Evolutionary conservation across 768 basidiomycete genomes (phyloP).

Genomic region (Asterophora parasitica): DNA sequence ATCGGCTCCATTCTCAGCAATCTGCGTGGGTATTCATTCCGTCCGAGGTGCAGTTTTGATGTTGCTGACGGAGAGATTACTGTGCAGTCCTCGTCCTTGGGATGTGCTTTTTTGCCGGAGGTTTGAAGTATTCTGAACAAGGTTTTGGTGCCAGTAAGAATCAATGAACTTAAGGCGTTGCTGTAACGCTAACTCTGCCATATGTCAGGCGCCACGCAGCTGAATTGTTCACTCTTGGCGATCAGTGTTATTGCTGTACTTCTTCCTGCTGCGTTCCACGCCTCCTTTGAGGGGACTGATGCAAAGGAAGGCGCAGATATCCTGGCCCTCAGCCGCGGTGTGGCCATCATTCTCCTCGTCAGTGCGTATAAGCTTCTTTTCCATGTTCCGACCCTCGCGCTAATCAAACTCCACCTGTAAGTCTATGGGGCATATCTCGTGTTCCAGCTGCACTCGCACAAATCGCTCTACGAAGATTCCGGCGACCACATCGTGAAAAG

Average conservation of each 20-base stretch:
- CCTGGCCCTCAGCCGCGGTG: constrained; percentile 69
- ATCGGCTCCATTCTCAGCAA: constrained; percentile 87
- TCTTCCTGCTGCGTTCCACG: constrained; percentile 77
- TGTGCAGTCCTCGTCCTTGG: constrained; percentile 70
- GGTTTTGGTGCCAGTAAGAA: constrained; percentile 68
- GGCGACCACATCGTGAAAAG: constrained; percentile 30
- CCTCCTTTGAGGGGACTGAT: constrained; percentile 31
- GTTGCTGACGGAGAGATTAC: neutral
- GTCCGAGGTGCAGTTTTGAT: neutral
- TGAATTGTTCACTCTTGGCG: constrained; percentile 72
- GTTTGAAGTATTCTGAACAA: constrained; percentile 72
- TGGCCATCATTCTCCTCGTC: constrained; percentile 72
- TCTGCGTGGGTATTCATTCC: constrained; percentile 50
- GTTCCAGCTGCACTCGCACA: constrained; percentile 78
- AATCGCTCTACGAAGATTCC: constrained; percentile 58
- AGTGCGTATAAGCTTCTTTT: constrained; percentile 42
- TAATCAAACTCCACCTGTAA: constrained; percentile 29
- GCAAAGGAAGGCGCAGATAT: constrained; percentile 39
- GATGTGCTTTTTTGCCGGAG: constrained; percentile 90
- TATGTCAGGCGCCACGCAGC: constrained; percentile 49
- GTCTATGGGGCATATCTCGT: constrained; percentile 74
- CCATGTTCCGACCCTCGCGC: constrained; percentile 32
- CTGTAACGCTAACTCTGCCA: neutral
- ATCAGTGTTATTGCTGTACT: constrained; percentile 78
- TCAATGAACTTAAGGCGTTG: constrained; percentile 25